phyloP scores from a whole-genome alignment of 2,329 filamentous ascomycete genomes.

The Xylaria sp. region DNA sequence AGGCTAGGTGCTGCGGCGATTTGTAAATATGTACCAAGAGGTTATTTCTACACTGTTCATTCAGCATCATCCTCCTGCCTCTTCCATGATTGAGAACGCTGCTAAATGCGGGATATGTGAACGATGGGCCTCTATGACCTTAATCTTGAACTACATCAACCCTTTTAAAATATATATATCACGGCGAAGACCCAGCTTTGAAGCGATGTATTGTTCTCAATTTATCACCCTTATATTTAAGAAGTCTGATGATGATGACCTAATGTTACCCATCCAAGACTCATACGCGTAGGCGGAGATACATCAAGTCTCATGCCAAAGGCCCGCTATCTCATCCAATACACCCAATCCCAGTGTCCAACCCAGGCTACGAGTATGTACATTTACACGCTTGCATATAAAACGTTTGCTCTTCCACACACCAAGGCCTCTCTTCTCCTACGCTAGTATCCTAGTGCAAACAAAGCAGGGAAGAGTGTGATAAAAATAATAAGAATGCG shows the following conservation, averaged over 20 bases:
- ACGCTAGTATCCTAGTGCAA: too few species aligned
- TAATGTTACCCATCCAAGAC: not conserved
- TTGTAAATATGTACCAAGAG: constrained; percentile 51
- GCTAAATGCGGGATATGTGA: not conserved
- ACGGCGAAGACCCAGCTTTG: not conserved
- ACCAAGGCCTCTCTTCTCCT: too few species aligned
- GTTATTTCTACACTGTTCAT: constrained; percentile 45
- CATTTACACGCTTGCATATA: not conserved
- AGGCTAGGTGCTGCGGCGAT: constrained; percentile 20
- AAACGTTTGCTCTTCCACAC: not conserved
- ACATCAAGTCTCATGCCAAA: not conserved
- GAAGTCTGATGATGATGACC: not conserved
- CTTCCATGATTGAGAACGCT: not conserved
- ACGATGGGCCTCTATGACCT: not conserved
- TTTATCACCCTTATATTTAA: not conserved
- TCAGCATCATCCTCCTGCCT: constrained; percentile 29
- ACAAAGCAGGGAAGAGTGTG: too few species aligned
- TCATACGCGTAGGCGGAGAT: not conserved
- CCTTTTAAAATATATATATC: not conserved
- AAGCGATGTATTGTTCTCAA: not conserved
- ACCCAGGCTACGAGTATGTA: not conserved
- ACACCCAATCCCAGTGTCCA: not conserved
- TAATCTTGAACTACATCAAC: not conserved
- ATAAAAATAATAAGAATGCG: too few species aligned
- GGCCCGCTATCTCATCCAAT: not conserved